Evolutionary conservation across 108 stramenopile genomes (phyloP), one percentile per base, ranked within the genome.

Genomic region (Pseudonitzschia multiseries): DNA sequence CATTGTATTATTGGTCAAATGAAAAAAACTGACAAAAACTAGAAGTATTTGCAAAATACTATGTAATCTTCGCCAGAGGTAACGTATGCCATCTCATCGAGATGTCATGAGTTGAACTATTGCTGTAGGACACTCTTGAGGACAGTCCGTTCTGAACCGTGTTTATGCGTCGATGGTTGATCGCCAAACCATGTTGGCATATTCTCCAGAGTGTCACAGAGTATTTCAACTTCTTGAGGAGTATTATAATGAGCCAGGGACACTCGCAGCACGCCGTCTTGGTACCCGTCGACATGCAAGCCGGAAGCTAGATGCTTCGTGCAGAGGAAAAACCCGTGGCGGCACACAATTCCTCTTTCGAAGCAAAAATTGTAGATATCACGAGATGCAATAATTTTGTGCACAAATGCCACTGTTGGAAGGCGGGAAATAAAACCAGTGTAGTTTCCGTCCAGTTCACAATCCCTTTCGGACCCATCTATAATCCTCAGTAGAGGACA

Each of bases 241-340:
- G 79, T 88, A 43, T 92, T 92, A 71, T 94, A 94, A 69, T 94
- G 93, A 10, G 81, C 89, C 43, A 94, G 69, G 28, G 93, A 94
- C 53, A 92, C 78, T 0, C 93, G 85, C 21, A 92, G 84, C 24
- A 92, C 75, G 4, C 80, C 85, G 40, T 82, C 75, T 22, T 79
- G 14, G 24, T 76, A 48, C 14, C 73, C 68, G 9, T 17, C n/a
- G 40, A 85, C 74, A 9, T 43, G 41, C 57, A 83, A 72, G 32
- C 73, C 78, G 15, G 57, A 31, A 10, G 67, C 76, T 26, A 91
- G 53, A 18, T 77, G 61, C 26, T 80, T 61, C 4, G 85, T 89
- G 51, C 84, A 84, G 4, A 91, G 79, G 66, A 91, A 94, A n/a
- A 79, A 81, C 52, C 88, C 81, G 29, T 69, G 51, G 22, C 93